These are phyloP conservation scores for Moniliophthora roreri DNA, from an alignment of 1,284 basidiomycete species.

Conservation along the genomic window DNA sequence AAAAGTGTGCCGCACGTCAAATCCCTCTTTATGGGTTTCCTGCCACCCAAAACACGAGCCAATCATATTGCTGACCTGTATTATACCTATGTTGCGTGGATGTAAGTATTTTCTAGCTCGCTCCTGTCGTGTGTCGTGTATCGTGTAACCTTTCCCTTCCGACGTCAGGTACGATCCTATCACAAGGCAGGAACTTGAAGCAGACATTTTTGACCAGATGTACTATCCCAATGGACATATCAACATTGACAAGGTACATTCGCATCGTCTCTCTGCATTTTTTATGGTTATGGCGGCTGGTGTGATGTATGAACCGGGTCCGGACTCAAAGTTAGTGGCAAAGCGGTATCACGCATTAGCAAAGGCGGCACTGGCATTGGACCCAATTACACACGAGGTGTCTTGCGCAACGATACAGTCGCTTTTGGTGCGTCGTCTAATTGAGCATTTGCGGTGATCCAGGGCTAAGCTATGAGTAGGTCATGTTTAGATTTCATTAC, in stretches of 20 bases:
- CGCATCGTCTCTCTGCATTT: slow-evolving; percentile 49
- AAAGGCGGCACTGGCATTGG: slow-evolving; percentile 44
- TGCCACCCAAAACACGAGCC: slow-evolving; percentile 41
- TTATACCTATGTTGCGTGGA: slow-evolving; percentile 45
- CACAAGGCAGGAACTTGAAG: slow-evolving; percentile 35
- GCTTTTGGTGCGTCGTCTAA: slow-evolving; percentile 35
- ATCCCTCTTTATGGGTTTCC: slow-evolving; percentile 34
- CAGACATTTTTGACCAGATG: slow-evolving; percentile 37
- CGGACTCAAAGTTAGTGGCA: slow-evolving; percentile 27
- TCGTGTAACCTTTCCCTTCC: too few species aligned
- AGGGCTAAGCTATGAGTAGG: slow-evolving; percentile 29
- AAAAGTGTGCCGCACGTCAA: slow-evolving; percentile 36
- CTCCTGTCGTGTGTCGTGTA: slow-evolving; percentile 6
- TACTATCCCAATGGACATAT: slow-evolving; percentile 33
- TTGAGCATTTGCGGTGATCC: slow-evolving; percentile 33
- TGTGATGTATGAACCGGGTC: slow-evolving; percentile 35
- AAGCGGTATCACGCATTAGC: slow-evolving; percentile 45
- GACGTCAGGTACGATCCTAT: slow-evolving; percentile 43
- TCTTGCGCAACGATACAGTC: slow-evolving; percentile 48
- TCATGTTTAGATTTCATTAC: slow-evolving; percentile 44
- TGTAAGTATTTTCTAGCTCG: slow-evolving; percentile 34
- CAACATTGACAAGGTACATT: slow-evolving; percentile 36
- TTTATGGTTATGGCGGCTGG: slow-evolving; percentile 49
- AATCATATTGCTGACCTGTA: slow-evolving; percentile 39
- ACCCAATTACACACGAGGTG: slow-evolving; percentile 41